Evolutionary conservation across 352 stramenopile genomes (phyloP).

Genomic region (Globisporangium nagaii): DNA sequence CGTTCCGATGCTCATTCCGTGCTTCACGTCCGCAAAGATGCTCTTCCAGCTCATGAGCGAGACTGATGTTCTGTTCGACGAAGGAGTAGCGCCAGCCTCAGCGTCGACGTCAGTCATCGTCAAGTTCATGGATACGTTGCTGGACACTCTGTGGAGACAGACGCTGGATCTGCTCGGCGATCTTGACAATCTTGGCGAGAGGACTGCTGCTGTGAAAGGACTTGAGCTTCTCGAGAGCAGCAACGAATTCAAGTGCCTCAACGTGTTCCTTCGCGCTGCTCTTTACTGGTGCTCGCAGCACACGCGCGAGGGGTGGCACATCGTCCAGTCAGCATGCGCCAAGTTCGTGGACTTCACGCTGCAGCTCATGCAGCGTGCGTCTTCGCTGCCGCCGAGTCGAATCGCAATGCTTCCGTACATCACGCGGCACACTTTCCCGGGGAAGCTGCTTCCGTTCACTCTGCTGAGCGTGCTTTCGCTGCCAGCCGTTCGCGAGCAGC

Average conservation of each 20-base stretch:
- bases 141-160: slow-evolving; percentile 44
- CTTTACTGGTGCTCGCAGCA: slow-evolving; percentile 74
- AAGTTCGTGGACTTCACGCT: slow-evolving; percentile 54
- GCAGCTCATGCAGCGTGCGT: slow-evolving; percentile 24
- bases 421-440: slow-evolving; percentile 54
- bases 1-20: slow-evolving; percentile 78
- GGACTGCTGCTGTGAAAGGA: slow-evolving; percentile 5
- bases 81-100: slow-evolving; percentile 9
- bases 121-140: slow-evolving; percentile 51
- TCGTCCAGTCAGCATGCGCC: slow-evolving; percentile 43
- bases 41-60: slow-evolving; percentile 79
- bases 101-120: slow-evolving; percentile 16
- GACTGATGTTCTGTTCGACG: slow-evolving; percentile 19
- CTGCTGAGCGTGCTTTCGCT: slow-evolving; percentile 65
- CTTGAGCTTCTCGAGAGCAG: slow-evolving; percentile 44
- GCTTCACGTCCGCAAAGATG: slow-evolving; percentile 79
- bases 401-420: slow-evolving; percentile 19
- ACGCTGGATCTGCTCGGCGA: slow-evolving; percentile 20
- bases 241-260: slow-evolving; percentile 77
- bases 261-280: slow-evolving; percentile 60
- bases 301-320: slow-evolving; percentile 39
- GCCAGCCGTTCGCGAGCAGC: slow-evolving; percentile 38
- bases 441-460: slow-evolving; percentile 72
- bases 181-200: slow-evolving; percentile 7
- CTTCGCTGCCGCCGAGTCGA: slow-evolving; percentile 14